These are phyloP conservation scores for Plenodomus tracheiphilus DNA, from an alignment of 2,329 filamentous ascomycete species.

Conservation along the genomic window DNA sequence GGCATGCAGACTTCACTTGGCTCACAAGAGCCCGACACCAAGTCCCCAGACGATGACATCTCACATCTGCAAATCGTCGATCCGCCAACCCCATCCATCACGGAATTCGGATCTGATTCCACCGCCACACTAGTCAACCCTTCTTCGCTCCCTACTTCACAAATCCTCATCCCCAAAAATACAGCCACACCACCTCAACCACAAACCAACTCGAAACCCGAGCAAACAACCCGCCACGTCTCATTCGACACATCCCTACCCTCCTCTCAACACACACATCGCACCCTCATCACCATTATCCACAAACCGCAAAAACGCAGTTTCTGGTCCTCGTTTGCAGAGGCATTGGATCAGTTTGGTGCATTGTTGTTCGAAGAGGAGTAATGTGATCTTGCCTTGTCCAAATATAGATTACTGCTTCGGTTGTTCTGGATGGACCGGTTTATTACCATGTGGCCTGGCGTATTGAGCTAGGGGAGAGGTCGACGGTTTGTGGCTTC, in stretches of 20 bases:
- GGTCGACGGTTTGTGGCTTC: too few species aligned
- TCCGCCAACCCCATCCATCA: not conserved
- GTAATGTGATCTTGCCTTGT: too few species aligned
- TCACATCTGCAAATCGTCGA: too few species aligned
- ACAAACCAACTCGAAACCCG: not conserved
- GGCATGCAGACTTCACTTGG: slow-evolving; percentile 9
- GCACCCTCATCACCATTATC: slow-evolving; percentile 11
- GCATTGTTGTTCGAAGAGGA: slow-evolving; percentile 5
- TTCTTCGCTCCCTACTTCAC: not conserved
- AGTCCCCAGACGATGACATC: too few species aligned
- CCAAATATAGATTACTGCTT: too few species aligned
- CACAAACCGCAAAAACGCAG: slow-evolving; percentile 14
- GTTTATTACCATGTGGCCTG: too few species aligned
- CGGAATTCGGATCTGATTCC: not conserved
- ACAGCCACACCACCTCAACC: not conserved
- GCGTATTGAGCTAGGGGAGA: too few species aligned
- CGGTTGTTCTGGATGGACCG: too few species aligned
- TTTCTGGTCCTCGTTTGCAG: slow-evolving; percentile 27
- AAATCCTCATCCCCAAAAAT: not conserved
- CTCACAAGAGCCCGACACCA: not conserved
- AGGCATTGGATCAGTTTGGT: slow-evolving; percentile 25
- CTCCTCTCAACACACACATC: not conserved
- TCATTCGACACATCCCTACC: not conserved
- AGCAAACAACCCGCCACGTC: not conserved
- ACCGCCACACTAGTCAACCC: not conserved